Evolutionary conservation across 2,329 filamentous ascomycete genomes (phyloP).

Genomic region (Xylaria multiplex): DNA sequence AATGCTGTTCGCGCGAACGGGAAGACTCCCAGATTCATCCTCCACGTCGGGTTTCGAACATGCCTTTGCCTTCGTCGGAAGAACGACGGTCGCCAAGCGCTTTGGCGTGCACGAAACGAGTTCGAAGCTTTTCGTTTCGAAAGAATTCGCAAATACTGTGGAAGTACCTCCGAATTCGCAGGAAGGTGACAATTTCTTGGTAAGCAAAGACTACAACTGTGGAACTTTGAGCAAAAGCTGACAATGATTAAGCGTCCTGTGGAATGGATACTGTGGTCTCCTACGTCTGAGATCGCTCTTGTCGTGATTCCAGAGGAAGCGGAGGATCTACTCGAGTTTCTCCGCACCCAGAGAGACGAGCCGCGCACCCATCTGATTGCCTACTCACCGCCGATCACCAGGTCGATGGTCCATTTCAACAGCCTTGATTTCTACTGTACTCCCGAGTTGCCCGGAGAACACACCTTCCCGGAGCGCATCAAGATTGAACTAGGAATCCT

Average conservation of each 20-base stretch:
- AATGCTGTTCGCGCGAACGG: conserved; percentile 56
- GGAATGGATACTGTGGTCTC: conserved; percentile 70
- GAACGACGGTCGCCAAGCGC: conserved; percentile 49
- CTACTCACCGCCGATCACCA: conserved; percentile 70
- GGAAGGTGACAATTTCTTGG: conserved; percentile 48
- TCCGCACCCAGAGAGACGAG: conserved; percentile 45
- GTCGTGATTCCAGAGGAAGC: conserved; percentile 72
- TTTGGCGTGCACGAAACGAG: conserved; percentile 44
- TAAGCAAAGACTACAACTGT: conserved; percentile 20
- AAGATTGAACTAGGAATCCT: conserved; percentile 69
- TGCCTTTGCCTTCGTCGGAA: conserved; percentile 56
- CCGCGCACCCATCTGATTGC: conserved; percentile 58
- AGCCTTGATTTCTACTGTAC: conserved; percentile 62
- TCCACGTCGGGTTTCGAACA: conserved; percentile 52
- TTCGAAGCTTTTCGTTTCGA: conserved; percentile 53
- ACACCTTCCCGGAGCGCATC: conserved; percentile 62
- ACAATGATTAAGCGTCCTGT: conserved; percentile 55
- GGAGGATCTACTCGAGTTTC: conserved; percentile 60
- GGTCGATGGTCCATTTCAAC: conserved; percentile 69
- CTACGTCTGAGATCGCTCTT: conserved; percentile 57
- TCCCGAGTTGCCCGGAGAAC: conserved; percentile 56
- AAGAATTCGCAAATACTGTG: conserved; percentile 61
- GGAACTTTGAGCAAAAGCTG: conserved; percentile 18
- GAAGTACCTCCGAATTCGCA: conserved; percentile 29
- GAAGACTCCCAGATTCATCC: conserved; percentile 47